Base-by-base conservation (phyloP, 2,329 filamentous ascomycete species). In the Aspergillus proliferans region DNA sequence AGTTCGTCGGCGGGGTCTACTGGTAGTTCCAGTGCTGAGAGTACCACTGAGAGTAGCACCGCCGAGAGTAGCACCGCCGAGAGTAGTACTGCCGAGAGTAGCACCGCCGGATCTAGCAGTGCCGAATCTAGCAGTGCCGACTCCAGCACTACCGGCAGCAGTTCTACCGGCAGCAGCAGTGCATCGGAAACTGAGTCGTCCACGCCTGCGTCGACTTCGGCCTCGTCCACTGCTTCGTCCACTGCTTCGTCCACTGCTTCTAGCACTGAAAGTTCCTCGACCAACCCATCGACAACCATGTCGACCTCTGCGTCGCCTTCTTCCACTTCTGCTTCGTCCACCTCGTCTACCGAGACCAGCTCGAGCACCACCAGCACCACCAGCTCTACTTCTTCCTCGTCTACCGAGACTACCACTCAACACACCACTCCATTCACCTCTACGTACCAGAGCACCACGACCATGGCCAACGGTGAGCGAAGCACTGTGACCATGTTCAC, bases 401-500 rank as follows among this genome's bases (percentile, higher is more conserved):
- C 52, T n/a, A 63, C 59, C 15, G 59, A 60, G 4, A 51, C 56
- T 5, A 50, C 53, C 18, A 49, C 57, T 0, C 59, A 54, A 8
- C 58, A 59, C 2, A 50, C 52, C 19, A 61, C 61, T 33, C 57
- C 62, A 18, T 65, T 52, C 53, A 74, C 70, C 9, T 70, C 69
- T 2, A 74, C 71, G 39, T 64, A 59, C 54, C 58, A 70, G 48
- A 65, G 61, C 47, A 74, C 69, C 28, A 70, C 68, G 22, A 76
- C 72, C 10, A 50, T 70, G 9, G 54, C 70, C 15, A 61, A 76
- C 50, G 74, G 74, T n/a, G 61, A 58, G 14, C 47, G 68, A 19
- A 65, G 62, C 53, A 75, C 73, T 39, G 64, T 72, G 50, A 76
- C 74, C 9, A 65, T 69, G 36, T 60, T 74, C n/a, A 71, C 73